Conservation (phyloP, 257 asterid species). For the Solanum pennellii region DNA sequence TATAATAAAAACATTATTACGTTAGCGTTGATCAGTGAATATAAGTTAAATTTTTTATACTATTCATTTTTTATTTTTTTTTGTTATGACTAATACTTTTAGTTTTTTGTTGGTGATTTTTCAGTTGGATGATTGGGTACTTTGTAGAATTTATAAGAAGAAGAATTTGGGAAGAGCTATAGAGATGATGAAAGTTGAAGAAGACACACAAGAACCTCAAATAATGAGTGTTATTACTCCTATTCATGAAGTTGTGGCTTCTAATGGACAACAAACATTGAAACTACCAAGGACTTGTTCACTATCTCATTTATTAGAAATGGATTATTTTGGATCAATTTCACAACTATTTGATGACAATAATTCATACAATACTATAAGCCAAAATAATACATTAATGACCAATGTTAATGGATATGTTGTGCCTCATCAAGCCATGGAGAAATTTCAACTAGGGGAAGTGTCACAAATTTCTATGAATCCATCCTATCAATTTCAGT, state of each 20-base stretch:
- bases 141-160: conserved; percentile 84
- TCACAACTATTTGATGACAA: conserved; percentile 44
- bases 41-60: background rate
- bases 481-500: conserved; percentile 32
- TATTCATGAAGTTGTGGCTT: background rate
- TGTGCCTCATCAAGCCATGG: background rate
- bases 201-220: conserved; percentile 10
- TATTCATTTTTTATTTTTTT: background rate
- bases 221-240: background rate
- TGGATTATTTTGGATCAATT: conserved; percentile 48
- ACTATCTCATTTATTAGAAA: conserved; percentile 45
- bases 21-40: fast-evolving
- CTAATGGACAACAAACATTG: conserved; percentile 7
- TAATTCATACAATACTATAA: conserved; percentile 20
- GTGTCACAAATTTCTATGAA: conserved; percentile 22
- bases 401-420: background rate
- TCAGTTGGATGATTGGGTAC: conserved; percentile 95
- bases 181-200: conserved; percentile 22
- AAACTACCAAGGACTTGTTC: conserved; percentile 51
- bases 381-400: conserved; percentile 4
- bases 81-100: background rate
- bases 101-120: background rate
- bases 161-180: conserved; percentile 36
- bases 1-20: background rate
- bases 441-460: conserved; percentile 1